Evolutionary conservation across 306 rosid genomes (phyloP), one percentile per base, ranked within the genome.

Genomic region (Rosa rugosa): DNA sequence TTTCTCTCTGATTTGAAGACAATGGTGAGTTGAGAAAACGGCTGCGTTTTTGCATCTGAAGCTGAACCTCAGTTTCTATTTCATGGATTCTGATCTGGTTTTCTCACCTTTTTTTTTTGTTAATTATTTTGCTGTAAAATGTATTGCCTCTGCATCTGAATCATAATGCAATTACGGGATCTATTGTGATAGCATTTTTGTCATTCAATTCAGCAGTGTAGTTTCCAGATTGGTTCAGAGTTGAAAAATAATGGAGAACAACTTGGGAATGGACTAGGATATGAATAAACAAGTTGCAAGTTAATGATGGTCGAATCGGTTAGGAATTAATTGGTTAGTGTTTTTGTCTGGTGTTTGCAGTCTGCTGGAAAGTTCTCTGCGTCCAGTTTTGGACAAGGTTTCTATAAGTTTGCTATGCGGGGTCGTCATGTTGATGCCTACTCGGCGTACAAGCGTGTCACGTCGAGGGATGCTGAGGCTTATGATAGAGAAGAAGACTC

Each of bases 391-490:
- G 80, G 80, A 78, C 63, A 86, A 72, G 88, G 79, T 50, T 70
- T 86, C 23, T 38, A 63, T 53, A 67, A 75, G 45, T 88, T 77
- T 73, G 82, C 87, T 45, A 91, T 93, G 97, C 82, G 97, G 64
- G 96, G 96, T 75, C 82, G 96, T 73, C 88, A 88, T 50, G 20
- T 34, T 11, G 85, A 85, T 49, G 57, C 69, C 36, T 50, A 60
- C 67, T 67, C 73, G 41, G 76, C 72, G 11, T 77, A 81, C 85
- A 85, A 85, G 78, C 92, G 97, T 69, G 91, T 74, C 56, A 65
- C 79, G 46, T 82, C 90, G 38, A 90, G 67, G 81, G 97, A 92
- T 50, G 23, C 77, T 8, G n/a, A 25, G 76, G 83, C 44, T 47
- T 75, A 72, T 50, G 91, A 89, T 74, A 81, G 82, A 82, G 94